A percentile compares a stretch with the other conserved stretches of the same genome.
These are phyloP conservation scores for Lenwebbia sp. DNA, from an alignment of 345 rosid genomes.

Conservation along the genomic window DNA sequence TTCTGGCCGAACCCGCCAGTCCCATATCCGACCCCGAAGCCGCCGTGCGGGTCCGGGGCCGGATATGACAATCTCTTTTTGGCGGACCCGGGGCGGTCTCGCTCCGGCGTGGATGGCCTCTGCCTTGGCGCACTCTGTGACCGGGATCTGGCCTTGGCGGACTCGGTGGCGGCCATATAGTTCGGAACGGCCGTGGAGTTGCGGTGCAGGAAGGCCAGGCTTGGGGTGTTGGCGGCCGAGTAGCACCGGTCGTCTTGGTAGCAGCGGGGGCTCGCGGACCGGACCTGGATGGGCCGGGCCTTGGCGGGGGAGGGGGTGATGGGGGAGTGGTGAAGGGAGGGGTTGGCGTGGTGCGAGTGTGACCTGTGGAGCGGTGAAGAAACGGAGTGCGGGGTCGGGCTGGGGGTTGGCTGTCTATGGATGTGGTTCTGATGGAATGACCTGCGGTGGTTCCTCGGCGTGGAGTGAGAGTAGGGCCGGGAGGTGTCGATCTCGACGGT, in stretches of 20 bases:
- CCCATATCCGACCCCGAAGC: background rate
- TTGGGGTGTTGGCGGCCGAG: conserved; percentile 36
- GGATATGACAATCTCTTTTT: conserved; percentile 65
- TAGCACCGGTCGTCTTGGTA: conserved; percentile 13
- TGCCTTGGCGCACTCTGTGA: conserved; percentile 71
- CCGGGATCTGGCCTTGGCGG: conserved; percentile 71
- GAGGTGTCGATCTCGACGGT: conserved; percentile 44
- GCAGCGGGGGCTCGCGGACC: conserved; percentile 62
- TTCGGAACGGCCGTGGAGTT: conserved; percentile 31
- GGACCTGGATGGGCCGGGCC: conserved; percentile 33
- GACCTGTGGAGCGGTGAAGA: conserved; percentile 20
- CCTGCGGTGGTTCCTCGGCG: conserved; percentile 5
- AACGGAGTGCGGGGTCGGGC: background rate
- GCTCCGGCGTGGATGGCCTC: conserved; percentile 43
- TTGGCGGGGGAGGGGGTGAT: conserved; percentile 57
- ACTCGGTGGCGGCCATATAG: conserved; percentile 83
- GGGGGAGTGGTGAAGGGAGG: conserved; percentile 20
- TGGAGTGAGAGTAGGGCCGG: conserved; percentile 6
- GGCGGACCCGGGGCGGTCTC: conserved; percentile 33
- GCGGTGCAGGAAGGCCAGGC: conserved; percentile 6
- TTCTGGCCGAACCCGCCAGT: conserved; percentile 5
- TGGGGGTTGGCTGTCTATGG: conserved; percentile 3
- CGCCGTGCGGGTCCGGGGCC: conserved; percentile 20
- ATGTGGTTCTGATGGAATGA: conserved; percentile 7
- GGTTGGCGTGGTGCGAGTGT: background rate